These are phyloP conservation scores for Vigna trinervia DNA, from an alignment of 306 rosid genomes.

Conservation along the genomic window DNA sequence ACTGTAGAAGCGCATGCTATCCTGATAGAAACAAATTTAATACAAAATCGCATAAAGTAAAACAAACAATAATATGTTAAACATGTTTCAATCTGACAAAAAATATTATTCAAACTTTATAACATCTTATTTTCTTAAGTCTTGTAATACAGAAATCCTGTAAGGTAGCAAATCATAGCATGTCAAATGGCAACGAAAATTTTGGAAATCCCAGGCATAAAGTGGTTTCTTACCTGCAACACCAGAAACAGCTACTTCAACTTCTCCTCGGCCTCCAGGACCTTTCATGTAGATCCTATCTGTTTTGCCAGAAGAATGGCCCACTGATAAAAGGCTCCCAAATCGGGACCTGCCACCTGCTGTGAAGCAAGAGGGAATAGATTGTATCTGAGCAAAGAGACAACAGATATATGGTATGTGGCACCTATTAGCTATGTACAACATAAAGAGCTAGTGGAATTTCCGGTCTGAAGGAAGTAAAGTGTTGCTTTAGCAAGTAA, in stretches of 20 bases:
- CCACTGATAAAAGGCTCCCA: constrained; percentile 84
- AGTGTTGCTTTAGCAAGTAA: constrained; percentile 18
- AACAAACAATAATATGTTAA: constrained; percentile 21
- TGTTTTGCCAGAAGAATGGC: constrained; percentile 76
- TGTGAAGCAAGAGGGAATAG: constrained; percentile 33
- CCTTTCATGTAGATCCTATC: constrained; percentile 98
- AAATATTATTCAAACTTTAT: too few relatives aligned
- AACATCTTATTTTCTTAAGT: constrained; percentile 7
- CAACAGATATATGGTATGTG: constrained; percentile 36
- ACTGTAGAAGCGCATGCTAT: constrained; percentile 15
- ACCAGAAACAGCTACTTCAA: constrained; percentile 99
- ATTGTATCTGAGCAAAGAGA: constrained; percentile 37
- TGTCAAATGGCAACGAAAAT: constrained; percentile 33
- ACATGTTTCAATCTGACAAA: not conserved
- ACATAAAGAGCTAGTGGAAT: constrained; percentile 29
- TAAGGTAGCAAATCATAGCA: not conserved
- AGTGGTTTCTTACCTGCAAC: constrained; percentile 67
- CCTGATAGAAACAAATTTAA: constrained; percentile 33
- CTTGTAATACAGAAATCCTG: not conserved
- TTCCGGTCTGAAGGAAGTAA: constrained; percentile 24
- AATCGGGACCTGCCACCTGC: constrained; percentile 89
- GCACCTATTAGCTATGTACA: constrained; percentile 32
- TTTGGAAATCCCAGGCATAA: constrained; percentile 32
- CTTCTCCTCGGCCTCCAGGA: constrained; percentile 99
- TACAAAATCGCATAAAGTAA: constrained; percentile 17